These are phyloP conservation scores for Grigorovia jiainica DNA, from an alignment of 805 yeast genomes.

Conservation along the genomic window DNA sequence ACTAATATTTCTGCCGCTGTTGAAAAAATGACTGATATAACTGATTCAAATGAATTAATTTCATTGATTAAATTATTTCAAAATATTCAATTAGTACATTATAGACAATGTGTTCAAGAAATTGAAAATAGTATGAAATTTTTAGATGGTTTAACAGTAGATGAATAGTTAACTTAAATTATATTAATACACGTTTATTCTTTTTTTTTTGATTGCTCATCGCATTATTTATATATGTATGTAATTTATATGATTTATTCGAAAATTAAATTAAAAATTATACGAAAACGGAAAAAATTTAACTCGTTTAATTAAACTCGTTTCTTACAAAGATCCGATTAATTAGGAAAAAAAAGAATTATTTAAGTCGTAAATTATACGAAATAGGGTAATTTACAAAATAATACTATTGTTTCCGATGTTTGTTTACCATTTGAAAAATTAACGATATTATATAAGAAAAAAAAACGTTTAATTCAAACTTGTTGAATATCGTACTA, in stretches of 20 bases:
- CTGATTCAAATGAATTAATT: slow-evolving; percentile 57
- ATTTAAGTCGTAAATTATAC: too few relatives aligned
- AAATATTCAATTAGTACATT: slow-evolving; percentile 59
- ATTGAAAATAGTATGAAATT: slow-evolving; percentile 38
- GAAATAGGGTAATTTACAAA: too few relatives aligned
- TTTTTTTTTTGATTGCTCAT: too few relatives aligned
- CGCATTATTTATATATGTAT: background rate
- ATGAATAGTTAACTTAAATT: background rate
- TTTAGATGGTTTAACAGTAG: slow-evolving; percentile 23
- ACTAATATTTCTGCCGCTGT: slow-evolving; percentile 72
- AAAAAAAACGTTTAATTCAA: too few relatives aligned
- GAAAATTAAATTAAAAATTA: too few relatives aligned
- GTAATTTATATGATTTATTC: background rate
- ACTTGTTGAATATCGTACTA: too few relatives aligned
- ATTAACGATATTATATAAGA: too few relatives aligned
- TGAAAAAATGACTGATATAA: slow-evolving; percentile 63
- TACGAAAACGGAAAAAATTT: background rate
- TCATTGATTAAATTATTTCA: slow-evolving; percentile 57
- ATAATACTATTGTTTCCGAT: too few relatives aligned
- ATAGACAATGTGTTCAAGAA: slow-evolving; percentile 42
- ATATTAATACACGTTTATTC: too few relatives aligned
- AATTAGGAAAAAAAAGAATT: too few relatives aligned
- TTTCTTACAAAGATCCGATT: too few relatives aligned
- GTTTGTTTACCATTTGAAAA: too few relatives aligned
- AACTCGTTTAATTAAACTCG: background rate